Base-by-base conservation (phyloP, 1,284 basidiomycete species). In the Wallemia ichthyophaga region DNA sequence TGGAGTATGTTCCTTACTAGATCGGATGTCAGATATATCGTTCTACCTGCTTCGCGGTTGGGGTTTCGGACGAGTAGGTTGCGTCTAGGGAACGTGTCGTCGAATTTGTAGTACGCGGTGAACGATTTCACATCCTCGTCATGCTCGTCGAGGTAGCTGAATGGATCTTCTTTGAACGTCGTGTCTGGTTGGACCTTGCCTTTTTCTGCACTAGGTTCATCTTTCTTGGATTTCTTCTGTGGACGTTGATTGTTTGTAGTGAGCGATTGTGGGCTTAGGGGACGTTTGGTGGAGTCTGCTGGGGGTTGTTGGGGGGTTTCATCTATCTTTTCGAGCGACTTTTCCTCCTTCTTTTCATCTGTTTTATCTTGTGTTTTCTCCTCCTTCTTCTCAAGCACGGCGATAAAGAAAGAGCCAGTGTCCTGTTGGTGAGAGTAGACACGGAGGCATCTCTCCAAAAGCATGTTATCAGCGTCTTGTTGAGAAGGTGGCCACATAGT, bases 61-160 rank as follows among this genome's bases (percentile, higher is more conserved):
- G 84, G 80, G 69, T 92, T 95, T 62, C 94, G 81, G 17, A 95
- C 87, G 61, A 85, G 85, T 58, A 84, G 73, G 68, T 83, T 87
- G 59, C 72, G 71, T 19, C 77, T 73, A 5, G 86, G 85, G 71
- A 91, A 96, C 56, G 72, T 70, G n/a, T 79, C 65, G 26, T 73
- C 76, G 61, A 96, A 75, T 61, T 80, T 74, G 61, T 94, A 80
- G 65, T 81, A 82, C 33, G 80, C 73, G 60, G 85, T 85, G 17
- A 26, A 82, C 23, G 73, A 72, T 60, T 74, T 66, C 25, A 94
- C 72, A 59, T 82, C 77, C 13, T 79, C 78, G 67, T 91, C 82
- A 61, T 80, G 73, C 0, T 78, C 72, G 13, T 77, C 69, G 27
- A 94, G 71, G 71, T 83, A 89, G 0, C 81, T 85, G 69, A 83